Evolutionary conservation across 2,329 filamentous ascomycete genomes (phyloP).

Genomic region (Sporothrix pallida): DNA sequence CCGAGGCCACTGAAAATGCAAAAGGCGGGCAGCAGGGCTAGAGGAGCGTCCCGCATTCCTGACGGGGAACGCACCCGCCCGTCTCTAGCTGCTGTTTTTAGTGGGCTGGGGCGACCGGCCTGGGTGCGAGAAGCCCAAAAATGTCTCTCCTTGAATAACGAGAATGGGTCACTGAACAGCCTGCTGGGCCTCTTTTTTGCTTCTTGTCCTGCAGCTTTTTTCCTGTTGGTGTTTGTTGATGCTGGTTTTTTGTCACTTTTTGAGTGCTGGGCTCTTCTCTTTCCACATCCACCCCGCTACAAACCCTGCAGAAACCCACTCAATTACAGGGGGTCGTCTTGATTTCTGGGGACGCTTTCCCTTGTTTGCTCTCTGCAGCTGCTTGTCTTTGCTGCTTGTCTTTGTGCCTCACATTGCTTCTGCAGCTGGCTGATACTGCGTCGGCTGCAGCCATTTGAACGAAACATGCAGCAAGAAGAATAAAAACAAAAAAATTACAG

Average conservation of each 20-base stretch:
- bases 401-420: neutral
- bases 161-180: neutral
- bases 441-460: neutral
- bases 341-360: neutral
- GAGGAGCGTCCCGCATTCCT: neutral
- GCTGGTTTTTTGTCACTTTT: neutral
- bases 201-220: neutral
- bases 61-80: conserved; percentile 11
- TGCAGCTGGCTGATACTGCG: neutral
- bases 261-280: neutral
- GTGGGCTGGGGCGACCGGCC: neutral
- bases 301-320: conserved; percentile 10
- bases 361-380: neutral
- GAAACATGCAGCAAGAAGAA: neutral
- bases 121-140: neutral
- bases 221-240: neutral
- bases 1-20: neutral
- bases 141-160: neutral
- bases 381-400: neutral
- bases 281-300: neutral
- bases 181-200: neutral
- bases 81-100: neutral
- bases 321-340: neutral
- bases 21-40: neutral
- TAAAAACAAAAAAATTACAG: too few species aligned